Base-by-base conservation (phyloP, 1,139 yeast species). In the Ogataea hybrid region DNA sequence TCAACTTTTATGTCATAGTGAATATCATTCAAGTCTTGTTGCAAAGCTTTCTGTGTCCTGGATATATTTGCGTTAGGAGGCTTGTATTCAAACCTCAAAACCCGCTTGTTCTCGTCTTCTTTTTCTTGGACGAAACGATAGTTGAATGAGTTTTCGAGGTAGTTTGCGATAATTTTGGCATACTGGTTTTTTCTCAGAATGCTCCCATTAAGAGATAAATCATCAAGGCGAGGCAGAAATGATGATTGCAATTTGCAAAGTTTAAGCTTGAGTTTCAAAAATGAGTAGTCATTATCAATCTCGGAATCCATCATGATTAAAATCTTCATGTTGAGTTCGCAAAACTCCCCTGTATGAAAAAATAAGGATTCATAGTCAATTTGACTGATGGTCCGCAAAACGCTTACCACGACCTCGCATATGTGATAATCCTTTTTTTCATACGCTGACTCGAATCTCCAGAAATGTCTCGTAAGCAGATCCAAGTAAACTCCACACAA, bases 1-100 rank as follows among this genome's bases (percentile, higher is more conserved):
- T 83, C 90, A 8, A 79, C 74, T 0, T 86, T 81, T 25, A 84
- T 69, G 57, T 84, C 92, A 46, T 80, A 67, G 47, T 74, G 76
- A 32, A 83, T 61, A 51, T 75, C 79, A 16, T 17, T n/a, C 15
- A 36, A 3, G n/a, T 36, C 39, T 25, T 30, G 14, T 10, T 36
- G 34, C 18, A 33, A 20, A 9, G 32, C n/a, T 30, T 49, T 50
- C 12, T 16, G 17, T 34, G 32, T n/a, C 12, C 30, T 16, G 16
- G 28, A n/a, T 12, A 6, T 23, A 25, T 11, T 14, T 34, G 30
- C 6, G 3, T 40, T 37, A 6, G 36, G n/a, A 9, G 41, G 15
- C 12, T 28, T 18, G 6, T 40, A 11, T 14, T 43, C 48, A 59
- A 49, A 39, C 14, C 40, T 39, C 5, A 49, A 21, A 9, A 50